These are phyloP conservation scores for Colletotrichum lindemuthianum DNA, from an alignment of 2,329 filamentous ascomycete genomes.

Conservation along the genomic window DNA sequence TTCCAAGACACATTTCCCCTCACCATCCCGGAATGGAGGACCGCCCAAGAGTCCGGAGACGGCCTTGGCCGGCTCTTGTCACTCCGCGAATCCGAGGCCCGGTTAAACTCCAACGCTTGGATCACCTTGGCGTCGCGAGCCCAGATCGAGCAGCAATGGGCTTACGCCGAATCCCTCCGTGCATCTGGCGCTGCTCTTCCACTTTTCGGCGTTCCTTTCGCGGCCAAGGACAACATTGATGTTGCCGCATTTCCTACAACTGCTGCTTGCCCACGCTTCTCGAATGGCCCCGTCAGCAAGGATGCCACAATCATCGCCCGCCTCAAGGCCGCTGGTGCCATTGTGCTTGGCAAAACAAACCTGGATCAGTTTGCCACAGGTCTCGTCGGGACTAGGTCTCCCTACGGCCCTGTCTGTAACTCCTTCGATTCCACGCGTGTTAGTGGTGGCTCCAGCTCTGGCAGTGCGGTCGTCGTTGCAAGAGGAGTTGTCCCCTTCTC, in stretches of 20 bases:
- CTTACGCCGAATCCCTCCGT: slow-evolving; percentile 54
- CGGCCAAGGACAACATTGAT: slow-evolving; percentile 67
- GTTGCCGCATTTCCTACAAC: slow-evolving; percentile 61
- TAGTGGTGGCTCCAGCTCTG: slow-evolving; percentile 67
- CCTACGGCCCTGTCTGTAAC: slow-evolving; percentile 66
- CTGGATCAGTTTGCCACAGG: slow-evolving; percentile 73
- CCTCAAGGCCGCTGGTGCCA: slow-evolving; percentile 62
- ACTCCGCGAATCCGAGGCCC: slow-evolving; percentile 39
- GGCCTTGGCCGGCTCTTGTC: slow-evolving; percentile 43
- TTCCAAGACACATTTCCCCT: slow-evolving; percentile 32
- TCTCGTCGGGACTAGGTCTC: slow-evolving; percentile 68
- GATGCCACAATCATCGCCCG: slow-evolving; percentile 60
- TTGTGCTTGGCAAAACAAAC: slow-evolving; percentile 68
- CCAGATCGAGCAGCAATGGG: slow-evolving; percentile 41
- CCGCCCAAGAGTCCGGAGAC: slow-evolving; percentile 39
- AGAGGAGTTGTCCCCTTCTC: slow-evolving; percentile 65
- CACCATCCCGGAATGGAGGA: slow-evolving; percentile 39
- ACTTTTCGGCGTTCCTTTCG: slow-evolving; percentile 67
- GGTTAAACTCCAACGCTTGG: slow-evolving; percentile 43
- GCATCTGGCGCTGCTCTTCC: slow-evolving; percentile 55
- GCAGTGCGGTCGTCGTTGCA: slow-evolving; percentile 64
- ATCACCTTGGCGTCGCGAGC: slow-evolving; percentile 43
- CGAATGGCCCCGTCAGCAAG: slow-evolving; percentile 53
- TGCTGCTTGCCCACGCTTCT: slow-evolving; percentile 60
- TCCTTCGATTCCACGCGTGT: slow-evolving; percentile 53